Evolutionary conservation across 2,329 filamentous ascomycete genomes (phyloP).

Genomic region (Aureobasidium lini): DNA sequence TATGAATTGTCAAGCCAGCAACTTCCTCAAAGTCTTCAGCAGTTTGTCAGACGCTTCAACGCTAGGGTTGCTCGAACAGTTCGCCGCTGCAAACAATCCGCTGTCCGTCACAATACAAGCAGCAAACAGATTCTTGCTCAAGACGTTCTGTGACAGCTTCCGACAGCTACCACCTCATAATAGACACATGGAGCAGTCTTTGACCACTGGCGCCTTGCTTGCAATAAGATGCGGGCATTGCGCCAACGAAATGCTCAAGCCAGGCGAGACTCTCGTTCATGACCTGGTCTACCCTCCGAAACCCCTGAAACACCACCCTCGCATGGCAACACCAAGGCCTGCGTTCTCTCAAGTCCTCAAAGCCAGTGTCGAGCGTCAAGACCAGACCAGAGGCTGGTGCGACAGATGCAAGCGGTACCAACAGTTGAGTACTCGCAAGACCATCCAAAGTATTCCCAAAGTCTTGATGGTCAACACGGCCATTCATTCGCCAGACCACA

Average conservation of each 20-base stretch:
- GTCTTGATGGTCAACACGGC: constrained; percentile 85
- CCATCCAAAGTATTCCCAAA: constrained; percentile 70
- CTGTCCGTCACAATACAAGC: constrained; percentile 78
- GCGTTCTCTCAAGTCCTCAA: constrained; percentile 89
- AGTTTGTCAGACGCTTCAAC: constrained; percentile 70
- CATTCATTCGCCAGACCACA: constrained; percentile 64
- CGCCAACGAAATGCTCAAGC: constrained; percentile 73
- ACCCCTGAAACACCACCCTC: constrained; percentile 35
- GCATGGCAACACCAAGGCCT: constrained; percentile 37
- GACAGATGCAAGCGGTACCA: constrained; percentile 86
- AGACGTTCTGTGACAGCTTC: constrained; percentile 64
- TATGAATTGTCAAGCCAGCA: constrained; percentile 91
- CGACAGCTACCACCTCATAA: constrained; percentile 57
- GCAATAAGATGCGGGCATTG: constrained; percentile 82
- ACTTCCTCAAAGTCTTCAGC: constrained; percentile 83
- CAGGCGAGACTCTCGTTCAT: constrained; percentile 72
- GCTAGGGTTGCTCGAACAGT: constrained; percentile 78
- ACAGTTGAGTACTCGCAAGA: constrained; percentile 75
- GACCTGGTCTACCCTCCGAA: constrained; percentile 73
- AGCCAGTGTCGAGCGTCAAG: constrained; percentile 81
- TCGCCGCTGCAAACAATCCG: constrained; percentile 58
- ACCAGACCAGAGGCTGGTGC: constrained; percentile 88
- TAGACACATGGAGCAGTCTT: constrained; percentile 60
- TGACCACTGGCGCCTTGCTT: constrained; percentile 64
- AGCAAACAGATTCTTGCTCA: constrained; percentile 76